Evolutionary conservation across 257 asterid species (phyloP).

Genomic region (Anisodus tanguticus): DNA sequence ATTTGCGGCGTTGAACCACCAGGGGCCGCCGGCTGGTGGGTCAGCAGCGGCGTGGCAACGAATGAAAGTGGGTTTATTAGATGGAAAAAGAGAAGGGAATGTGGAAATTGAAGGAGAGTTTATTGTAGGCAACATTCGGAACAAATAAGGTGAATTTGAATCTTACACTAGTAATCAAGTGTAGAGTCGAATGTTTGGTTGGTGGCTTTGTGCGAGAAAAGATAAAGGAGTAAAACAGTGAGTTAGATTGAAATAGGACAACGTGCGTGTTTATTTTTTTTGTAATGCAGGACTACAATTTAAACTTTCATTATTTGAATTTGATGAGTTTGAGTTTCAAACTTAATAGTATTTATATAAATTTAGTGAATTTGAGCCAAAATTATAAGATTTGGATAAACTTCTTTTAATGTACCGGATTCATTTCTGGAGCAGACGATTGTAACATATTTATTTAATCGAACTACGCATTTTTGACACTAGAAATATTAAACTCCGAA

Average conservation of each 20-base stretch:
- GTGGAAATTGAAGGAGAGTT: constrained; percentile 51
- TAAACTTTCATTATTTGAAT: no score
- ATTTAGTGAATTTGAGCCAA: no score
- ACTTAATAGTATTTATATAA: no score
- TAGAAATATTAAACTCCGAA: no score
- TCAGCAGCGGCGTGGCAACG: constrained; percentile 57
- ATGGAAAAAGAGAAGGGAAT: constrained; percentile 34
- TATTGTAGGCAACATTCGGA: constrained; percentile 64
- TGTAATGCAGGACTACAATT: not conserved
- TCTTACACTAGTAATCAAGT: not conserved
- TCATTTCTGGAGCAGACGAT: no score
- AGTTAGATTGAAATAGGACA: not conserved
- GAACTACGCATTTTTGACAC: no score
- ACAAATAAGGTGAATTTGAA: constrained; percentile 20
- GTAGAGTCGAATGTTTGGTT: not conserved
- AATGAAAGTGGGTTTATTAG: constrained; percentile 21
- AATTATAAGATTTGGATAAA: no score
- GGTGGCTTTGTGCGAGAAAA: not conserved
- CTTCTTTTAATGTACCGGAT: no score
- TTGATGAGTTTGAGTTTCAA: no score
- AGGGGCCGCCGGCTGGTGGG: constrained; percentile 37
- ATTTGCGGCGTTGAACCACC: constrained; percentile 54
- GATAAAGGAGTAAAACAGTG: not conserved
- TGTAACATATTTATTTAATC: no score
- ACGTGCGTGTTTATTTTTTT: not conserved